These are phyloP conservation scores for Vicia sativa DNA, from an alignment of 306 rosid species.

Conservation along the genomic window DNA sequence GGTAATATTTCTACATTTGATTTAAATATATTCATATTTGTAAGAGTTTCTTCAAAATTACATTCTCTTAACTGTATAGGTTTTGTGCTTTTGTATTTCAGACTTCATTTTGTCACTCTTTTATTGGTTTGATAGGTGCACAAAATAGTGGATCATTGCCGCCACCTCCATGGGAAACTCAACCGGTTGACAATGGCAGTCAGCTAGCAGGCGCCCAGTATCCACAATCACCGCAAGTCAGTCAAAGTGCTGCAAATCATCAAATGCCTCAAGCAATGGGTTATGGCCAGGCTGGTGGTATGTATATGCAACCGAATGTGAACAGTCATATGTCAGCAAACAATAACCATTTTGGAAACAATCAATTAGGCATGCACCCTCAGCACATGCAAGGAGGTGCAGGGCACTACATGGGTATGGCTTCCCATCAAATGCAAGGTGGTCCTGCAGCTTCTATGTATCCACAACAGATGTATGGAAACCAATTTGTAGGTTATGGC, in stretches of 20 bases:
- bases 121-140: conserved; percentile 52
- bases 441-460: conserved; percentile 53
- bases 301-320: conserved; percentile 73
- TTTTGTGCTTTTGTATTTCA: conserved; percentile 20
- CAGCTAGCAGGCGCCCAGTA: conserved; percentile 59
- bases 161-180: conserved; percentile 98
- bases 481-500: conserved; percentile 68
- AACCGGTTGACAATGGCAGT: conserved; percentile 58
- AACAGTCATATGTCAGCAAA: conserved; percentile 55
- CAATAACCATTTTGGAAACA: conserved; percentile 58
- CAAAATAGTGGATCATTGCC: conserved; percentile 74
- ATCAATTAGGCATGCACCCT: conserved; percentile 64
- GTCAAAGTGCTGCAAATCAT: conserved; percentile 53
- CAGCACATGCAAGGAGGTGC: conserved; percentile 52
- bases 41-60: conserved; percentile 35
- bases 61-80: conserved; percentile 36
- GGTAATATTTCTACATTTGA: conserved; percentile 49
- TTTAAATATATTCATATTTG: neutral
- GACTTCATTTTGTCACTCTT: conserved; percentile 6
- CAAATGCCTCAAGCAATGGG: conserved; percentile 61
- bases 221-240: conserved; percentile 57
- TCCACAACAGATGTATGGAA: conserved; percentile 84
- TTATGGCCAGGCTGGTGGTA: conserved; percentile 64
- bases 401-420: conserved; percentile 64
- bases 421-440: conserved; percentile 57